Evolutionary conservation across 805 yeast species (phyloP), one percentile per base, ranked within the genome.

Genomic region (Candida nanaspora): DNA sequence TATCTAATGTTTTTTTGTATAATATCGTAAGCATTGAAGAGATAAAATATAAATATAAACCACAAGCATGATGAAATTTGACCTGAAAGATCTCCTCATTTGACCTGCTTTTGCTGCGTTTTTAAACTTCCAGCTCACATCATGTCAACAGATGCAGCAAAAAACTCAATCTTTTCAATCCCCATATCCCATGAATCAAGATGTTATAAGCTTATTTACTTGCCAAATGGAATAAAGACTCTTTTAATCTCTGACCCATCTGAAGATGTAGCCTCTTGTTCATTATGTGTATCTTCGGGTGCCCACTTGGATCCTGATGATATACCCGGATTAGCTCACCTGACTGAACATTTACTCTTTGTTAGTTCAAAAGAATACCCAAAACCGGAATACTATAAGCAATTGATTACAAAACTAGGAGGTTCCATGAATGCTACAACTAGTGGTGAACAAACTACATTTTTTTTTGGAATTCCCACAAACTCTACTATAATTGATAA

Each of bases 271-370:
- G 80, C 84, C 3, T 72, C 93, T 0, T 81, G 85, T 16, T 78
- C 95, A 1, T 51, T 91, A 6, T 75, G 86, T 30, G 86, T 88
- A 2, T 80, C 81, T 3, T 68, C 86, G 0, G 98, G 98, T 8
- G 80, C 95, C 2, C 80, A 79, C 52, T 69, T 79, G 36, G 97
- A 91, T 48, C 91, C 95, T 0, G 66, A 63, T 6, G 70, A 69
- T 4, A 49, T 82, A 1, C 78, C 78, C 0, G 98, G 98, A 0
- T 55, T 91, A 29, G 98, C 98, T 0, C 98, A 91, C 63, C 72
- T 86, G 43, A 82, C 94, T 51, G 96, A 87, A 53, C 96, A 87
- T 57, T 68, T 83, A 70, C 41, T 80, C 2, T 61, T 76, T 27
- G 66, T 70, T 41, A 84, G 82, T 3, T 74, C 84, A 0, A 76